A percentile compares a stretch with the other conserved stretches of the same genome.
phyloP scores from a whole-genome alignment of 2,329 filamentous ascomycete species.

The Westerdykella ornata region DNA sequence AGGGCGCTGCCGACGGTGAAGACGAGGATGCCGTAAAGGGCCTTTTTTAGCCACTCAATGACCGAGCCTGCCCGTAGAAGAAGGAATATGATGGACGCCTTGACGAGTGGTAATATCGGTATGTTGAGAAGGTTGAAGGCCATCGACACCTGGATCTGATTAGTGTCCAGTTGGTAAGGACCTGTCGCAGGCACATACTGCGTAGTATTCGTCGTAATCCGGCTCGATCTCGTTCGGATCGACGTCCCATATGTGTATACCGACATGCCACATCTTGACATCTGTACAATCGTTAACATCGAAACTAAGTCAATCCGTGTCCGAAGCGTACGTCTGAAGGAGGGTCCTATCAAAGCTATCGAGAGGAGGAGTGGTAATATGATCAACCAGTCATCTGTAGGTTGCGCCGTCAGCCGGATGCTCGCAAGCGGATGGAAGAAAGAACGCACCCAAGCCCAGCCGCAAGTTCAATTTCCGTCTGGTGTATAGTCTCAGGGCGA shows the following conservation, averaged over 20 bases:
- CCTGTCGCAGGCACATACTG: constrained; percentile 14
- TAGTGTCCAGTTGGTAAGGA: constrained; percentile 2
- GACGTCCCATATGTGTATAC: constrained; percentile 34
- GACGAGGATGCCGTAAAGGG: constrained; percentile 33
- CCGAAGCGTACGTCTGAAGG: constrained; percentile 26
- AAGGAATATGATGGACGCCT: constrained; percentile 37
- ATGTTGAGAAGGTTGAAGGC: constrained; percentile 38
- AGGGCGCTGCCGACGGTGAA: constrained; percentile 33
- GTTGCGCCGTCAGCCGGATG: constrained; percentile 12
- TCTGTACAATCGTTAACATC: constrained; percentile 12
- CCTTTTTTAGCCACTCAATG: constrained; percentile 34
- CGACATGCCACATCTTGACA: constrained; percentile 37
- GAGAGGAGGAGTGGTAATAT: constrained; percentile 32
- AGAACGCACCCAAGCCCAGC: constrained; percentile 33
- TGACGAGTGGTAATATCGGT: constrained; percentile 38
- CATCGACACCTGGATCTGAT: constrained; percentile 23
- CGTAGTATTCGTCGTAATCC: constrained; percentile 33
- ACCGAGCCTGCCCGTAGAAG: constrained; percentile 36
- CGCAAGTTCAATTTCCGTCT: constrained; percentile 33
- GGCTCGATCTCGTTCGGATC: constrained; percentile 31
- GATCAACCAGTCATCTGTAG: constrained; percentile 37
- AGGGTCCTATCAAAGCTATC: constrained; percentile 33
- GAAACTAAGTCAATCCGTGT: neutral
- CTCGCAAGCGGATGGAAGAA: constrained; percentile 1
- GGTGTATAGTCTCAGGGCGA: constrained; percentile 33